These are phyloP conservation scores for Senna tora DNA, from an alignment of 306 rosid genomes.

Conservation along the genomic window DNA sequence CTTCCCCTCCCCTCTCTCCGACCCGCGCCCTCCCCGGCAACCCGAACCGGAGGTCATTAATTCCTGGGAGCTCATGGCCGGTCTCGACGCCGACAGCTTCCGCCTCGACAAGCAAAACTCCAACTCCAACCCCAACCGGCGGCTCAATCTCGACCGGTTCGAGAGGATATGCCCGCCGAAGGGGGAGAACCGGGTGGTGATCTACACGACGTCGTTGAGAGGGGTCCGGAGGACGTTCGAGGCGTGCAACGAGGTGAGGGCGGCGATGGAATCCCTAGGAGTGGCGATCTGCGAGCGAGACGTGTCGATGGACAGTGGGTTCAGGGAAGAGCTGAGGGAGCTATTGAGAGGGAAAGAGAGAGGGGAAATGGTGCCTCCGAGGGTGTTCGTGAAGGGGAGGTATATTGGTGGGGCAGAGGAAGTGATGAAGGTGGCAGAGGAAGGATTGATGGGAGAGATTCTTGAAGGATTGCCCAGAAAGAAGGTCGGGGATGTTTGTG, in stretches of 20 bases:
- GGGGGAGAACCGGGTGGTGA: constrained; percentile 74
- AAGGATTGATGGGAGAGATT: constrained; percentile 59
- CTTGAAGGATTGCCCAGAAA: constrained; percentile 72
- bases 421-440: constrained; percentile 61
- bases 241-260: constrained; percentile 69
- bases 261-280: constrained; percentile 62
- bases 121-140: constrained; percentile 20
- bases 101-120: constrained; percentile 66
- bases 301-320: constrained; percentile 82
- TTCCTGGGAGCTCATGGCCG: constrained; percentile 98
- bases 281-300: constrained; percentile 74
- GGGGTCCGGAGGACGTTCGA: constrained; percentile 83
- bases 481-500: constrained; percentile 63
- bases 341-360: constrained; percentile 54
- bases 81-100: constrained; percentile 85
- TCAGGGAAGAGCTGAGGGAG: constrained; percentile 59
- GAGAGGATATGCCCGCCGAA: constrained; percentile 64
- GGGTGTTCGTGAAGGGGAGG: constrained; percentile 70
- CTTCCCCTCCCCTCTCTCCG: constrained; percentile 42
- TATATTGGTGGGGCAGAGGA: constrained; percentile 77
- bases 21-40: constrained; percentile 42
- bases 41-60: constrained; percentile 71
- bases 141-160: constrained; percentile 45
- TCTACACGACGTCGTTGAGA: constrained; percentile 79
- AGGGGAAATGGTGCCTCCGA: constrained; percentile 59